These are phyloP conservation scores for Ogataea siamensis DNA, from an alignment of 805 yeast species.

Conservation along the genomic window DNA sequence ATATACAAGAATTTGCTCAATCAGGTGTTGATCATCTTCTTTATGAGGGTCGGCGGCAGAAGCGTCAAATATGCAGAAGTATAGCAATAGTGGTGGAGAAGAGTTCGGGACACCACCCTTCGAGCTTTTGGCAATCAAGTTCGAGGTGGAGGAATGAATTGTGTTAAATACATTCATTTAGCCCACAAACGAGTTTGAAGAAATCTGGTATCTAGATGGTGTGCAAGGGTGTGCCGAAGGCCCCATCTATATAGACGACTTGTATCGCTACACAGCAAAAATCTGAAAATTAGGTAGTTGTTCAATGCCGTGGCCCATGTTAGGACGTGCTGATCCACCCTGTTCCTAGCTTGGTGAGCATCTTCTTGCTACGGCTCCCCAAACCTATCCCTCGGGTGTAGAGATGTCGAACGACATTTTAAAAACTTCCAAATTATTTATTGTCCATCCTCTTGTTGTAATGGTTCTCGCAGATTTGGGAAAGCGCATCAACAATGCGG, in stretches of 20 bases:
- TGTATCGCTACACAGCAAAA: no score
- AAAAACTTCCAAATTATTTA: slow-evolving; percentile 8
- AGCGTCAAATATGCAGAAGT: slow-evolving; percentile 27
- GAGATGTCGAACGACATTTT: slow-evolving; percentile 1
- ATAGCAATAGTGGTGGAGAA: slow-evolving; percentile 18
- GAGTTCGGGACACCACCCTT: background rate
- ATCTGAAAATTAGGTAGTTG: no score
- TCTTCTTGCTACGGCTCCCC: no score
- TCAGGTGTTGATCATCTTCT: slow-evolving; percentile 24
- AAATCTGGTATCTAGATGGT: no score
- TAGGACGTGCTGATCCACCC: no score
- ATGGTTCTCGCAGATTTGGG: slow-evolving; percentile 85
- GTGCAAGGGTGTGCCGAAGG: slow-evolving; percentile 3
- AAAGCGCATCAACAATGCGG: slow-evolving; percentile 71
- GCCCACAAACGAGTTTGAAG: no score
- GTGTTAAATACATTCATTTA: slow-evolving; percentile 26
- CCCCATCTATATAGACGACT: no score
- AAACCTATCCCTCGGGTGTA: no score
- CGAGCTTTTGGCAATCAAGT: slow-evolving; percentile 11
- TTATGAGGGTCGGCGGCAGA: slow-evolving; percentile 13
- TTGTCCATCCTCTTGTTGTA: slow-evolving; percentile 7
- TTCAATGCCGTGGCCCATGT: no score
- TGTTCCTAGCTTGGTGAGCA: no score
- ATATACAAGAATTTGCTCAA: slow-evolving; percentile 27
- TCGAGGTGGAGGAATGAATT: slow-evolving; percentile 21